Percentiles rank a stretch among this genome's conserved stretches.
phyloP scores from a whole-genome alignment of 164 flowering plant species.

The Magnolia changhungtana region DNA sequence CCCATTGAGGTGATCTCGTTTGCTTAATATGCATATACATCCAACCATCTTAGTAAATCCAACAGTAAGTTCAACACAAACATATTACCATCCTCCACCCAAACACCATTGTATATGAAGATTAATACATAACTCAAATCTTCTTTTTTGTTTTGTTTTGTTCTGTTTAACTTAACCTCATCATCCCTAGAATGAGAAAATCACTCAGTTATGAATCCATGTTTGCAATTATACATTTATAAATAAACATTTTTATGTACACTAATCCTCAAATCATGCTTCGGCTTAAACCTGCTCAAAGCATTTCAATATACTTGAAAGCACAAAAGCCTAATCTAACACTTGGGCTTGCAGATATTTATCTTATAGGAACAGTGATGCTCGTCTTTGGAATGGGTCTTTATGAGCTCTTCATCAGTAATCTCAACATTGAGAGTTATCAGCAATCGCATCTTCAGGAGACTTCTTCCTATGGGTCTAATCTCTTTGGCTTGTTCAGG shows the following conservation, averaged over 20 bases:
- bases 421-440: conserved; percentile 38
- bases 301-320: not conserved
- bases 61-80: too few relatives aligned
- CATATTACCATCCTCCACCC: too few relatives aligned
- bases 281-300: not conserved
- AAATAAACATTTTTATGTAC: too few relatives aligned
- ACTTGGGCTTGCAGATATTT: conserved; percentile 44
- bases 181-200: too few relatives aligned
- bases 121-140: too few relatives aligned
- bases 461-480: conserved; percentile 38
- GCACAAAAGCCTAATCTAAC: not conserved
- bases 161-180: too few relatives aligned
- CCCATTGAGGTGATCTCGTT: too few relatives aligned
- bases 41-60: too few relatives aligned
- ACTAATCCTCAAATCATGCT: not conserved
- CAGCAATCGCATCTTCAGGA: conserved; percentile 18
- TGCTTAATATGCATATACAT: too few relatives aligned
- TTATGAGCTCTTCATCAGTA: conserved; percentile 82
- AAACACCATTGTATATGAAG: too few relatives aligned
- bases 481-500: conserved; percentile 69
- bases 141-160: too few relatives aligned
- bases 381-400: conserved; percentile 92
- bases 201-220: not conserved
- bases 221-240: not conserved
- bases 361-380: conserved; percentile 83